Evolutionary conservation across 2,329 filamentous ascomycete species (phyloP).

Genomic region (Penicillium italicum): DNA sequence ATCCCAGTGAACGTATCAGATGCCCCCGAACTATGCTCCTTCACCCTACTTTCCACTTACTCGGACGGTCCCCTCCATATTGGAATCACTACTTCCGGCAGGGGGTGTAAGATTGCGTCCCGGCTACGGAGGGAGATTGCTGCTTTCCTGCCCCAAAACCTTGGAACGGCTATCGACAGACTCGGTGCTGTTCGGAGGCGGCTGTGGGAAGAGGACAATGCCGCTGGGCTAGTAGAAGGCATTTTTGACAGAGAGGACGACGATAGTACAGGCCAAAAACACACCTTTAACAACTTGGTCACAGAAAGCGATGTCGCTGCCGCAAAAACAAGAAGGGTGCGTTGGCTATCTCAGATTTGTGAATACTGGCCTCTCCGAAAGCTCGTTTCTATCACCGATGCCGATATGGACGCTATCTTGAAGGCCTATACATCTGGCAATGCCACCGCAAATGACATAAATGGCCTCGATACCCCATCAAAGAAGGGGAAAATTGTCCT

Average conservation of each 20-base stretch:
- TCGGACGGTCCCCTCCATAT: conserved; percentile 89
- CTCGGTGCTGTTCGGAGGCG: conserved; percentile 69
- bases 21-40: conserved; percentile 78
- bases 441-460: conserved; percentile 16
- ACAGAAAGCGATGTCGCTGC: conserved; percentile 68
- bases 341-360: conserved; percentile 94
- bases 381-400: conserved; percentile 73
- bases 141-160: conserved; percentile 67
- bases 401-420: conserved; percentile 74
- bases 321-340: conserved; percentile 74
- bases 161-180: conserved; percentile 73
- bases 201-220: conserved; percentile 71
- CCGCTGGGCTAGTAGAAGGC: conserved; percentile 44
- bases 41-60: conserved; percentile 84
- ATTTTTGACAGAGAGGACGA: conserved; percentile 49
- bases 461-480: conserved; percentile 9
- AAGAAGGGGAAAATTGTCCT: conserved; percentile 71
- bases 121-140: conserved; percentile 86
- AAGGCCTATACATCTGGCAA: conserved; percentile 57
- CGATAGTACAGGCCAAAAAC: conserved; percentile 57
- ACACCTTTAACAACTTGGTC: conserved; percentile 80
- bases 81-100: conserved; percentile 90
- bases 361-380: conserved; percentile 94
- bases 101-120: conserved; percentile 88
- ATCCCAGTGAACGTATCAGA: conserved; percentile 94